Conservation (phyloP, 441 rosid species). For the Erysimum pusillum region DNA sequence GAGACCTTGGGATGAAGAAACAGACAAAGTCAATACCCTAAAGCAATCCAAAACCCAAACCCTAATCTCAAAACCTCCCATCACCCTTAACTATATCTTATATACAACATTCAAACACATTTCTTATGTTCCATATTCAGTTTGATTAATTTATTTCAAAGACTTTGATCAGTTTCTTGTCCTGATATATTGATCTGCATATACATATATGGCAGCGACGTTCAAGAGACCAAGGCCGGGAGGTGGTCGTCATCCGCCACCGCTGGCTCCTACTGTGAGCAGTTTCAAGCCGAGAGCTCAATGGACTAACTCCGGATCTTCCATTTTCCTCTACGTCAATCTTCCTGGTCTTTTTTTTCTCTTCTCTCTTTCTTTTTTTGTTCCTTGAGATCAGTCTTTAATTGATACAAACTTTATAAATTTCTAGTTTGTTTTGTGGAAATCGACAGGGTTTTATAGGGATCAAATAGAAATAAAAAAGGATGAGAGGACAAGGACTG, state of each 20-base stretch:
- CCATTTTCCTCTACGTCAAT: slow-evolving; percentile 48
- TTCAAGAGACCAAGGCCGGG: slow-evolving; percentile 31
- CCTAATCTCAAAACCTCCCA: slow-evolving; percentile 32
- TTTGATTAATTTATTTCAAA: neutral
- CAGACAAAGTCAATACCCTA: slow-evolving; percentile 38
- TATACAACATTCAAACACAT: slow-evolving; percentile 32
- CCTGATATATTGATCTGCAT: neutral
- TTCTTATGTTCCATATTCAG: slow-evolving; percentile 1
- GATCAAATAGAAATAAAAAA: slow-evolving; percentile 48
- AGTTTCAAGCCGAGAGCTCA: slow-evolving; percentile 52
- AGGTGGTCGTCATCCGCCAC: slow-evolving; percentile 47
- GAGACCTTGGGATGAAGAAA: slow-evolving; percentile 37
- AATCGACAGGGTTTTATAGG: slow-evolving; percentile 42
- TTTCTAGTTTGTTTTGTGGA: neutral
- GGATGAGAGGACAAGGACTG: slow-evolving; percentile 30
- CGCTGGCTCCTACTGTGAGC: slow-evolving; percentile 45
- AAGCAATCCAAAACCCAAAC: slow-evolving; percentile 48
- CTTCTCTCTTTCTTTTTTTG: neutral
- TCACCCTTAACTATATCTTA: neutral
- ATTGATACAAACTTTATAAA: neutral
- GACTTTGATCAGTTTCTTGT: neutral
- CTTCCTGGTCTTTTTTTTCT: slow-evolving; percentile 50
- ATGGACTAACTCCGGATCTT: slow-evolving; percentile 48
- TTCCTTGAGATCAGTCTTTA: slow-evolving; percentile 1
- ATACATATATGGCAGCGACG: slow-evolving; percentile 17